Evolutionary conservation across 2,329 filamentous ascomycete genomes (phyloP), one percentile per base, ranked within the genome.

Genomic region (Macrophomina phaseolina): DNA sequence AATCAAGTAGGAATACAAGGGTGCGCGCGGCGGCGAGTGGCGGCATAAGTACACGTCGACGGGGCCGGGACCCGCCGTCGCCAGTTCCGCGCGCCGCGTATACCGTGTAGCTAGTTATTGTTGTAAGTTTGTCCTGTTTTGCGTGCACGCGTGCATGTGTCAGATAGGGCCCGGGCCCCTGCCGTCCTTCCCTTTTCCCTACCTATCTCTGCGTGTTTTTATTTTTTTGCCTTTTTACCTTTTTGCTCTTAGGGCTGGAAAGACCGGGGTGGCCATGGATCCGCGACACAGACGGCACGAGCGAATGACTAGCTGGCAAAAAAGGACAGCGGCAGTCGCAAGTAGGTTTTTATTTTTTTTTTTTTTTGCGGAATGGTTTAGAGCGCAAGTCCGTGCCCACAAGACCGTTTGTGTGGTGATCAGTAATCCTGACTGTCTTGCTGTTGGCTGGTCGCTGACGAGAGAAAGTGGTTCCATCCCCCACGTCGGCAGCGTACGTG

Each of bases 361-460:
- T 51, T 30, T 51, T 51, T 51, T 38, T 1, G 36, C 36, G 36
- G 36, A 1, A 38, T 38, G 36, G 11, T 38, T 38, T 38, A 38
- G 36, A 12, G 36, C 36, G 36, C 36, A 12, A 7, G 36, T 38
- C 36, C 49, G 49, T 30, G 49, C 30, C 30, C n/a, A 53, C 30
- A 36, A 16, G 8, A 14, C 28, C n/a, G 16, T 32, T 53, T 53
- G 30, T 34, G 32, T 38, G 23, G 38, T 8, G 23, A 58, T 58
- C 55, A 58, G 36, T 58, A 58, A 58, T 58, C 55, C 42, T 58
- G 55, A 58, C 55, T 45, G 23, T 28, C 32, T 16, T 45, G 23
- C 28, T 58, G 6, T 16, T 58, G 55, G 4, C 18, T 40, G 12
- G 8, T n/a, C 16, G 53, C 55, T 58, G 55, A 58, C 38, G 55